Conservation (phyloP, 2,329 filamentous ascomycete genomes). For the Balansia obtecta region DNA sequence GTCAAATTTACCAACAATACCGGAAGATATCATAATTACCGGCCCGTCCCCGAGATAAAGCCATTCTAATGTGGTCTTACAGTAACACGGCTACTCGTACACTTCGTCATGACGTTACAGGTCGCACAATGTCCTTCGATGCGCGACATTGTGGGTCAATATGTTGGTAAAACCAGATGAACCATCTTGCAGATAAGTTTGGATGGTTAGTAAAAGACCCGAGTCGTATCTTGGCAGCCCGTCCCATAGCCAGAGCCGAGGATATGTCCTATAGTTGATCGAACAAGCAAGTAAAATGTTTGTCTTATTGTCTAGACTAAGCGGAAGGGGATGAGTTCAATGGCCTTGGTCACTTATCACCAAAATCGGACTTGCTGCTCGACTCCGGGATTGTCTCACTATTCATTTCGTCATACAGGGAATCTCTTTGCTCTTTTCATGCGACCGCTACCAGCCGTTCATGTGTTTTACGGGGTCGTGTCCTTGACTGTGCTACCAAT, state of each 20-base stretch:
- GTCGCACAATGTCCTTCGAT: constrained; percentile 1
- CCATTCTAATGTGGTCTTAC: not conserved
- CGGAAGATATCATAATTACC: not conserved
- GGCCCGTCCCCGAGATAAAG: not conserved
- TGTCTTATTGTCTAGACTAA: not conserved
- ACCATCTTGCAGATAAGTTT: not conserved
- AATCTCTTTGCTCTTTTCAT: not conserved
- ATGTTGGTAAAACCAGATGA: not conserved
- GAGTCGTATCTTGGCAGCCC: not conserved
- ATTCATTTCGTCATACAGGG: not conserved
- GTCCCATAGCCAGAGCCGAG: no score
- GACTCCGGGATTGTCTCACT: not conserved
- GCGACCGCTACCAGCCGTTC: not conserved
- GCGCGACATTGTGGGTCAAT: not conserved
- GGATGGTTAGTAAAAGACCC: not conserved
- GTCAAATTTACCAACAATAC: not conserved
- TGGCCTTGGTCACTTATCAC: no score
- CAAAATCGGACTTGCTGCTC: no score
- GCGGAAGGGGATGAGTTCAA: no score
- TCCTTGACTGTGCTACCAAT: not conserved
- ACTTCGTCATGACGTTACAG: not conserved
- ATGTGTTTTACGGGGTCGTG: not conserved
- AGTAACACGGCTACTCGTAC: not conserved
- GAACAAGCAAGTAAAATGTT: not conserved
- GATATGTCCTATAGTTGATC: not conserved